These are phyloP conservation scores for Secale cereale DNA, from an alignment of 176 grass and related monocot species.

Conservation along the genomic window DNA sequence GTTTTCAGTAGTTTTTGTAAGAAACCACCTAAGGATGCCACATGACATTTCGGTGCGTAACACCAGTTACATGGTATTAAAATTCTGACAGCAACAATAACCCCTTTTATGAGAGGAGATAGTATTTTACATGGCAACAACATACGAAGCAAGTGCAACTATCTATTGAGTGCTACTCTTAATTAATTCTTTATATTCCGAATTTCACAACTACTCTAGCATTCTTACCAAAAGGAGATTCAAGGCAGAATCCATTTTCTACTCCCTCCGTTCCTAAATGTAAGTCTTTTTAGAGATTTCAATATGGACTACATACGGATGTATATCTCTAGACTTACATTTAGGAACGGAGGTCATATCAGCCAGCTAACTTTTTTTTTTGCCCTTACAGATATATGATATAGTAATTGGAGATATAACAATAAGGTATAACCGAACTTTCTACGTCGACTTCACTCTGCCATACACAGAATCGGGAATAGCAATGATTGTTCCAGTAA, in stretches of 20 bases:
- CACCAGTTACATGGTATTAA: not conserved
- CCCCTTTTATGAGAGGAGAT: not conserved
- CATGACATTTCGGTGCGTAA: not conserved
- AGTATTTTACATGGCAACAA: not conserved
- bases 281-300: no score
- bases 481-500: constrained; percentile 43
- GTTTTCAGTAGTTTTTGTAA: not conserved
- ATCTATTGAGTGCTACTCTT: not conserved
- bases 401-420: constrained; percentile 47
- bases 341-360: no score
- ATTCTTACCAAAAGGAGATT: no score
- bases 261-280: no score
- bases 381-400: constrained; percentile 37
- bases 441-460: constrained; percentile 35
- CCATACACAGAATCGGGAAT: constrained; percentile 35
- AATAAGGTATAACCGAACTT: constrained; percentile 33
- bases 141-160: not conserved
- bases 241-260: not conserved
- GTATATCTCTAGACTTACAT: no score
- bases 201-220: no score
- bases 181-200: not conserved
- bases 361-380: not conserved
- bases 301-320: no score
- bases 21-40: not conserved
- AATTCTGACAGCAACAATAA: not conserved